These are phyloP conservation scores for Chlorella sp. DNA, from an alignment of 139 green algal species.

Conservation along the genomic window DNA sequence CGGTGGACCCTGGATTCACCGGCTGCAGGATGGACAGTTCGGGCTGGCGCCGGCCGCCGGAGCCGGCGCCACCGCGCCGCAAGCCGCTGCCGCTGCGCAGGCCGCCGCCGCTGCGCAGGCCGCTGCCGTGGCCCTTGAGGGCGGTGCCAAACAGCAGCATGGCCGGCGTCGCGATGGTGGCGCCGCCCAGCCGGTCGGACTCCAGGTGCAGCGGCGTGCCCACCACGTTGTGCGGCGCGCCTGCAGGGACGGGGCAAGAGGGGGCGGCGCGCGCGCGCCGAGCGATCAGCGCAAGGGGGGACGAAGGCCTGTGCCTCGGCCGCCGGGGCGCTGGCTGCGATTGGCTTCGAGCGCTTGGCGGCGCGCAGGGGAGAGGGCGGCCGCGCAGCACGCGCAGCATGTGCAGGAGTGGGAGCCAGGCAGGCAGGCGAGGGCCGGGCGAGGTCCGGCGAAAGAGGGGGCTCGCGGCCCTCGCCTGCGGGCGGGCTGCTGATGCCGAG, in stretches of 20 bases:
- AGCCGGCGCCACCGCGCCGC: neutral
- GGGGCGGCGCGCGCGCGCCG: no score
- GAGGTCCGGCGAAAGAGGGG: neutral
- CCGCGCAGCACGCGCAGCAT: no score
- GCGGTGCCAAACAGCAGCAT: slow-evolving; percentile 28
- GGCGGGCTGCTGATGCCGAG: slow-evolving; percentile 20
- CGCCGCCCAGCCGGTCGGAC: slow-evolving; percentile 5
- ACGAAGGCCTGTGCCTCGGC: no score
- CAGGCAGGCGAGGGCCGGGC: no score
- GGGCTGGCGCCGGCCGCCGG: slow-evolving; percentile 1
- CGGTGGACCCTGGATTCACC: neutral
- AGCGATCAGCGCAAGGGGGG: no score
- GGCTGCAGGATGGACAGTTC: slow-evolving; percentile 20
- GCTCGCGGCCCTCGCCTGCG: neutral
- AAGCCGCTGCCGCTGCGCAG: slow-evolving; percentile 22
- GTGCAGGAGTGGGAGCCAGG: no score
- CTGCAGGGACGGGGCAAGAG: neutral
- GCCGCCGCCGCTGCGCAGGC: slow-evolving; percentile 6
- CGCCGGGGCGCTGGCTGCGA: no score
- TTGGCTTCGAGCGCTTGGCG: no score
- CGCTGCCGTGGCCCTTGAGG: neutral
- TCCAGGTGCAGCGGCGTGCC: slow-evolving; percentile 21
- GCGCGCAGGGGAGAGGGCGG: no score
- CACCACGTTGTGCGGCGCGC: slow-evolving; percentile 12
- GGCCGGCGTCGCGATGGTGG: slow-evolving; percentile 15